Percentiles rank a stretch among this genome's conserved stretches.
These are phyloP conservation scores for Lentinula sp. DNA, from an alignment of 768 basidiomycete genomes.

Conservation along the genomic window DNA sequence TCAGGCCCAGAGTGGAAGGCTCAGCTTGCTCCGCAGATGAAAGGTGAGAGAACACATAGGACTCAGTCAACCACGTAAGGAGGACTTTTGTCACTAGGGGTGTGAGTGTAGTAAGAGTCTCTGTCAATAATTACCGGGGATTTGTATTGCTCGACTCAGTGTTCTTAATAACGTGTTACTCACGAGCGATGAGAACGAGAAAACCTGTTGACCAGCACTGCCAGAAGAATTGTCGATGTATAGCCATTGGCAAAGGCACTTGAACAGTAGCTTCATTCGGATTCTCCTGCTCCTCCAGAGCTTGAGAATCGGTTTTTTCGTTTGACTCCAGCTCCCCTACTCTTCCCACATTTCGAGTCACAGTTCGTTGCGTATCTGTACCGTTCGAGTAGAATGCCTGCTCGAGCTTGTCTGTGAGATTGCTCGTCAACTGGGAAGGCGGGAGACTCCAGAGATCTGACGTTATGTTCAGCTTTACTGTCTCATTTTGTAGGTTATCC, in stretches of 20 bases:
- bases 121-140: conserved; percentile 14
- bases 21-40: conserved; percentile 17
- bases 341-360: not conserved
- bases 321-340: not conserved
- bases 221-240: conserved; percentile 7
- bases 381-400: conserved; percentile 36
- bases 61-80: conserved; percentile 39
- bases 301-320: not conserved
- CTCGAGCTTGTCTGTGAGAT: conserved; percentile 33
- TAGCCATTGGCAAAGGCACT: conserved; percentile 7
- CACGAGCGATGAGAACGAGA: conserved; percentile 6
- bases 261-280: not conserved
- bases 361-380: conserved; percentile 25
- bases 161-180: not conserved
- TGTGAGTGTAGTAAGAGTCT: conserved; percentile 38
- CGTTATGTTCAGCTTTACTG: not conserved
- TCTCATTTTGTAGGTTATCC: not conserved
- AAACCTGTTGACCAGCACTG: conserved; percentile 10
- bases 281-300: not conserved
- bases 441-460: conserved; percentile 45
- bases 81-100: conserved; percentile 43
- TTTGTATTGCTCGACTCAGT: not conserved
- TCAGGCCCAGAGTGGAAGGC: conserved; percentile 18
- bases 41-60: conserved; percentile 30
- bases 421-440: conserved; percentile 21